These are phyloP conservation scores for Lizanozyma gosingica DNA, from an alignment of 1,139 yeast species.

Conservation along the genomic window DNA sequence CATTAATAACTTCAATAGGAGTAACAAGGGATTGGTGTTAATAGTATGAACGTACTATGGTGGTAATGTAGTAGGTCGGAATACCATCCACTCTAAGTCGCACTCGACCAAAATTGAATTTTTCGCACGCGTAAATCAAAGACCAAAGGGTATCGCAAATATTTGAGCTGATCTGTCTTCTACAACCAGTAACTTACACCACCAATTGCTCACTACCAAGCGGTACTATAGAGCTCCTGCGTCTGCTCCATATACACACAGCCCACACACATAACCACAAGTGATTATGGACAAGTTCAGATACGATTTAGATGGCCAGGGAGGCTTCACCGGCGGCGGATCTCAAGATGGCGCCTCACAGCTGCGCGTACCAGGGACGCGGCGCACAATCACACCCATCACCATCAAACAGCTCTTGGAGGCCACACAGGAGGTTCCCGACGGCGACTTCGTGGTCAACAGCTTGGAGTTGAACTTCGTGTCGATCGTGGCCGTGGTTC, in stretches of 20 bases:
- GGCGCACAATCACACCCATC: constrained; percentile 62
- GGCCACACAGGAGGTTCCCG: constrained; percentile 58
- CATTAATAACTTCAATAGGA: no score
- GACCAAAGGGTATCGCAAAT: no score
- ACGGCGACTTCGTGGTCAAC: constrained; percentile 64
- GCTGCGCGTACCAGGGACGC: constrained; percentile 22
- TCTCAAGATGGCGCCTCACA: constrained; percentile 23
- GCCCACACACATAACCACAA: no score
- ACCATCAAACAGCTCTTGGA: constrained; percentile 73
- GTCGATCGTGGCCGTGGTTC: constrained; percentile 56
- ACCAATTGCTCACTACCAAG: neutral
- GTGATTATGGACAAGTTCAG: neutral
- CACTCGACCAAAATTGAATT: no score
- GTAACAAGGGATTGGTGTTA: no score
- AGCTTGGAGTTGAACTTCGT: constrained; percentile 55
- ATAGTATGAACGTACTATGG: no score
- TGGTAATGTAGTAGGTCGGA: no score
- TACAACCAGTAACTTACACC: no score
- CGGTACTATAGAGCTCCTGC: neutral
- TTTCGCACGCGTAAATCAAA: no score
- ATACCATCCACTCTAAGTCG: no score
- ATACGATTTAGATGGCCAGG: constrained; percentile 19
- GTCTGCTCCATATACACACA: neutral
- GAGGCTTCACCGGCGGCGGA: constrained; percentile 23
- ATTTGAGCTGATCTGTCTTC: no score